Base-by-base conservation (phyloP, 2,329 filamentous ascomycete genomes). In the Penicillium sp. region DNA sequence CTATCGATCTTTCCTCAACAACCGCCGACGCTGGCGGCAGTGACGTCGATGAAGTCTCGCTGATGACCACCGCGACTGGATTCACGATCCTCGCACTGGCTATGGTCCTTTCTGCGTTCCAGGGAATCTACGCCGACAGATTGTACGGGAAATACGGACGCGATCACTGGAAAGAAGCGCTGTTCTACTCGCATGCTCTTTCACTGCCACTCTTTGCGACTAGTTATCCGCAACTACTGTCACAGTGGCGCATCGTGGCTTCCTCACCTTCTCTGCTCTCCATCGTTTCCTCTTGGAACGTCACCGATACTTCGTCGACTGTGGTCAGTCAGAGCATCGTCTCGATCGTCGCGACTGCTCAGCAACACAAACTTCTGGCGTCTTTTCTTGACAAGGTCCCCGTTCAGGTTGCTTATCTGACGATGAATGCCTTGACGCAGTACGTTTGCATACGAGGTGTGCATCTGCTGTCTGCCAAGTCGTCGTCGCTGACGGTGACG, bases 381-480 rank as follows among this genome's bases (percentile, higher is more conserved):
- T 52, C 61, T 46, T 37, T 63, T 3, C 49, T 67, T 18, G 54
- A 62, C 34, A 48, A 52, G 25, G 54, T 67, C 12, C 66, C 70
- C 3, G 59, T 66, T 25, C 67, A 69, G 43, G 55, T 71, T 4
- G 53, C 67, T 9, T 69, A 69, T 35, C 63, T 76, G 41, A 28
- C 70, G 7, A 57, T 75, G 53, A 74, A 75, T 58, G 88, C 94
- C 0, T 65, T 94, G 42, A 97, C 93, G 3, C 93, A 98, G 69
- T 89, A 96, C 62, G 81, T 90, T 25, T 98, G 93, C 68, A 97
- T 98, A 54, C 86, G 90, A 3, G 93, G 93, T 1, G 93, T 98
- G 48, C 97, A 97, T 59, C 79, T 95, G n/a, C 77, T 98, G 4
- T 90, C 88, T 1, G 88, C 91, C 0, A 85, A 85, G 46, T 88